Conservation (phyloP, 2,329 filamentous ascomycete genomes). For the Trichoderma endophyticum region DNA sequence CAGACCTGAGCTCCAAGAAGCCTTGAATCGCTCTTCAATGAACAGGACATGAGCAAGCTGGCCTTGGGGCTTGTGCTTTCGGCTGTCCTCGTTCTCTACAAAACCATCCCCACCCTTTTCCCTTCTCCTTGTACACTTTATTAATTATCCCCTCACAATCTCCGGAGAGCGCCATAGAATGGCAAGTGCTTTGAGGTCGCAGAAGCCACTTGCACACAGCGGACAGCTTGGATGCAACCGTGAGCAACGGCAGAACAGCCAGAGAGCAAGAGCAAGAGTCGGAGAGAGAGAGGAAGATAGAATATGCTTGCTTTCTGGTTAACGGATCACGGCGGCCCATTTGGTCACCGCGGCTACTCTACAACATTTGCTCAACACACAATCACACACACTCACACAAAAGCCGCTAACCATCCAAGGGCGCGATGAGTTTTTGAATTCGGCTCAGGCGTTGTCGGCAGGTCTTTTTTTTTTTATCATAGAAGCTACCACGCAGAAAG, state of each 20-base stretch:
- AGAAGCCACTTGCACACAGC: not conserved
- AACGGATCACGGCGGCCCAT: not conserved
- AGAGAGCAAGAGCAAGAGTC: not conserved
- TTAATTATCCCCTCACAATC: not conserved
- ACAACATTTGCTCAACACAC: not conserved
- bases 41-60: constrained; percentile 34
- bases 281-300: not conserved
- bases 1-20: constrained; percentile 84
- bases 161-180: not conserved
- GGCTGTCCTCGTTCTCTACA: not conserved
- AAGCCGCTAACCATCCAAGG: constrained; percentile 16
- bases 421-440: constrained; percentile 23
- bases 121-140: constrained; percentile 11
- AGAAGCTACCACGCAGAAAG: constrained; percentile 26
- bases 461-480: constrained; percentile 27
- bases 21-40: constrained; percentile 76
- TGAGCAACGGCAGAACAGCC: not conserved
- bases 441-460: constrained; percentile 32
- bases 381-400: not conserved
- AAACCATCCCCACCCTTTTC: not conserved
- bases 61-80: not conserved
- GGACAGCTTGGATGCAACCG: not conserved
- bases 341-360: not conserved
- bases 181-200: not conserved
- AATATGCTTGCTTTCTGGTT: constrained; percentile 1